phyloP scores from a whole-genome alignment of 192 early-diverging fungal species.

The Glomus cerebriforme region DNA sequence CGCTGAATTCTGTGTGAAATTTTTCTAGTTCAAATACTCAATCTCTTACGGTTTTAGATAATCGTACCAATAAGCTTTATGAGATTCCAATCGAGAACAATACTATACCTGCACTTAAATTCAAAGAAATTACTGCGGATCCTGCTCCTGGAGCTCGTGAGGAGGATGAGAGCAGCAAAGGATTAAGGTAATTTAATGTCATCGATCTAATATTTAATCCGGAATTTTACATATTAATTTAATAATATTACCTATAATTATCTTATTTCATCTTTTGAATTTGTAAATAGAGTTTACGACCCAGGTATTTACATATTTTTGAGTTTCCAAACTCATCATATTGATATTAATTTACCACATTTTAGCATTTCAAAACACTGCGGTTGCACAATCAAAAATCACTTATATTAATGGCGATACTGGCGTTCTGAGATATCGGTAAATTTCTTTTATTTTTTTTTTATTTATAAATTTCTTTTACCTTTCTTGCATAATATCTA shows the following conservation, averaged over 20 bases:
- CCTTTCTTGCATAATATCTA: background rate
- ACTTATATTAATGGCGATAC: slow-evolving; percentile 69
- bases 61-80: slow-evolving; percentile 65
- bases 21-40: slow-evolving; percentile 41
- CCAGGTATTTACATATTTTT: slow-evolving; percentile 28
- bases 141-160: slow-evolving; percentile 15
- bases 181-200: slow-evolving; percentile 16
- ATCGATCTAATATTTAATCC: background rate
- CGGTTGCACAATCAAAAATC: slow-evolving; percentile 64
- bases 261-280: background rate
- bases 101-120: slow-evolving; percentile 44
- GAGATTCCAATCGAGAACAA: slow-evolving; percentile 54
- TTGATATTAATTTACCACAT: background rate
- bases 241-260: too few relatives aligned
- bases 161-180: slow-evolving; percentile 33
- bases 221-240: background rate
- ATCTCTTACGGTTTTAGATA: slow-evolving; percentile 63
- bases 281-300: slow-evolving; percentile 31
- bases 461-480: background rate
- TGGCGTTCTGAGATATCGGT: slow-evolving; percentile 61
- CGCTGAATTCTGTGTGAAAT: background rate
- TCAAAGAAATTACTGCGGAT: slow-evolving; percentile 36
- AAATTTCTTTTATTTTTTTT: background rate
- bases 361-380: slow-evolving; percentile 61
- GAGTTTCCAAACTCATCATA: background rate